These are phyloP conservation scores for Ensete glaucum DNA, from an alignment of 176 grass and related monocot species.

Conservation along the genomic window DNA sequence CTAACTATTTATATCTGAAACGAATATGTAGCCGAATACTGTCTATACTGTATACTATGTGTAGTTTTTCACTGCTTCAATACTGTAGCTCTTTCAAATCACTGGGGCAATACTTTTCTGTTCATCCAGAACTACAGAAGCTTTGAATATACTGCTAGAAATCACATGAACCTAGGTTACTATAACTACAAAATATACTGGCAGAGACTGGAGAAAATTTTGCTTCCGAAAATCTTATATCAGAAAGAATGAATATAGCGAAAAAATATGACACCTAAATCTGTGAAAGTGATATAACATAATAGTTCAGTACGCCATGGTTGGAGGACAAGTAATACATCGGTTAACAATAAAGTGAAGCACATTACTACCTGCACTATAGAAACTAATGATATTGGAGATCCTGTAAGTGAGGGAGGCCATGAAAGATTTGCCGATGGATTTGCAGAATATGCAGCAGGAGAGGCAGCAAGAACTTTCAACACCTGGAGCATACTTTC, in stretches of 20 bases:
- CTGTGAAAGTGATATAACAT: not conserved
- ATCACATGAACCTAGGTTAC: not conserved
- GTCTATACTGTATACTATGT: not conserved
- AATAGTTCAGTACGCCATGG: not conserved
- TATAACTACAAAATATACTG: not conserved
- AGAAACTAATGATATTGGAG: slow-evolving; percentile 79
- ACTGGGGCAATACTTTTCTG: not conserved
- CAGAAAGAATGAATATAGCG: not conserved
- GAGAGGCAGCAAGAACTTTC: slow-evolving; percentile 76
- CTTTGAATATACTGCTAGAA: no score
- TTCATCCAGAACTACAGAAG: no score
- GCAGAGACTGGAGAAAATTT: not conserved
- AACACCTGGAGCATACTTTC: slow-evolving; percentile 39
- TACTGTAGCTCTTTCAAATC: not conserved
- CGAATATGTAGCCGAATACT: not conserved
- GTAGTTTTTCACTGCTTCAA: not conserved
- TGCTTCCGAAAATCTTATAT: not conserved
- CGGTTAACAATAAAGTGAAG: not conserved
- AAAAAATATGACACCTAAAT: not conserved
- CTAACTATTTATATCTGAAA: not conserved
- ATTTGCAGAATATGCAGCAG: slow-evolving; percentile 90
- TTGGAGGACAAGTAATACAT: slow-evolving; percentile 13
- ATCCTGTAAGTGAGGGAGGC: slow-evolving; percentile 70
- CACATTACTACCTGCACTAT: slow-evolving; percentile 69
- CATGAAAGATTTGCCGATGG: slow-evolving; percentile 57